Conservation (phyloP, 495 filamentous ascomycete genomes). For the Penicillium bialowiezense region DNA sequence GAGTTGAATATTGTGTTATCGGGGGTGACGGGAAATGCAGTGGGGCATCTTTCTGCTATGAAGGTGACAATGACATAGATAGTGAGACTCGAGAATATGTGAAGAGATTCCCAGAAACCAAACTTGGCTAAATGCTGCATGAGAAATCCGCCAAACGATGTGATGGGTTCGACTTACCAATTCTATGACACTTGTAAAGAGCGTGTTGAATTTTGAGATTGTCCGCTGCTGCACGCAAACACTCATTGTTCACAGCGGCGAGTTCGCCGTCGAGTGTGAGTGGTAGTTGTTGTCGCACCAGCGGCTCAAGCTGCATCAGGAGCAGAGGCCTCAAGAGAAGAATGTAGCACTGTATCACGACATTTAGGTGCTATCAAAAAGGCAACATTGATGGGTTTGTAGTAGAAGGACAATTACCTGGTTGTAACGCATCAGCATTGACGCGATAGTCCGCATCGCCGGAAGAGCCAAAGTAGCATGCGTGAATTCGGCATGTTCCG, state of each 20-base stretch:
- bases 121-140: not conserved
- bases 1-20: too few relatives aligned
- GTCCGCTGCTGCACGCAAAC: too few relatives aligned
- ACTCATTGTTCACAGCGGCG: too few relatives aligned
- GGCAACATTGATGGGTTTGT: too few relatives aligned
- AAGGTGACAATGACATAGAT: not conserved
- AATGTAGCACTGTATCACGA: too few relatives aligned
- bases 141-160: too few relatives aligned
- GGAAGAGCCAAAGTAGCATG: not conserved
- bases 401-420: conserved; percentile 1
- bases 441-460: conserved; percentile 1
- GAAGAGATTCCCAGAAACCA: conserved; percentile 1
- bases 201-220: too few relatives aligned
- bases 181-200: too few relatives aligned
- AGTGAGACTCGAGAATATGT: conserved; percentile 2
- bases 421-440: not conserved
- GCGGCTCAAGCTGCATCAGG: not conserved
- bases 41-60: not conserved
- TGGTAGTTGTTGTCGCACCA: not conserved
- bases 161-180: too few relatives aligned
- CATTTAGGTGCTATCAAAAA: too few relatives aligned
- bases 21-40: not conserved
- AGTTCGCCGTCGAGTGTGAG: too few relatives aligned
- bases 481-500: not conserved
- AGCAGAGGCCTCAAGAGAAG: too few relatives aligned